Evolutionary conservation across 768 basidiomycete genomes (phyloP), one percentile per base, ranked within the genome.

Genomic region (Mycena venus): DNA sequence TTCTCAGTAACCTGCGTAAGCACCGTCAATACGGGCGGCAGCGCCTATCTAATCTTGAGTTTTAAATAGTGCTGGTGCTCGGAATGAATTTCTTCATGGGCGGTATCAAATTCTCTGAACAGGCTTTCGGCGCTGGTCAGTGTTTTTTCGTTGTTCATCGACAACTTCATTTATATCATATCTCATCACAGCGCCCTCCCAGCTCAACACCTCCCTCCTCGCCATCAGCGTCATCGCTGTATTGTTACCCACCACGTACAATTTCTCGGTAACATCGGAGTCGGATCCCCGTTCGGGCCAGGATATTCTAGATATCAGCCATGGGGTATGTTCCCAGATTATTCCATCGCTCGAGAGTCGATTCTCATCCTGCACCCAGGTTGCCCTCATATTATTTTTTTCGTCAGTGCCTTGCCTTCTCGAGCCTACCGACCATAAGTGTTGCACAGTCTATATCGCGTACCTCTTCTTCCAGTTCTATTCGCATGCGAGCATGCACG

Each of bases 81-180:
- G 95, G 95, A 59, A 95, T 96, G 95, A 95, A 95, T 79, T 96
- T 96, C 84, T 96, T 96, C 76, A 94, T 93, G 23, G 95, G 95
- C 69, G 95, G 95, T 23, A 84, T 91, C 62, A 90, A 90, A 77
- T 96, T 91, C 79, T 93, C 92, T 23, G 93, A 95, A 77, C 95
- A 96, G 83, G 94, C 92, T 1, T 94, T 95, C 78, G 91, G 92
- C 59, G 83, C 88, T 44, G 92, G 94, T 94, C 75, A 79, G 93
- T 86, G 64, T n/a, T 34, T 84, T 86, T 71, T 74, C 85, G 32
- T 84, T 87, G 42, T 84, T 40, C 55, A 25, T 17, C 29, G 14
- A 34, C 38, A 27, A 62, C 36, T n/a, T 7, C 17, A 17, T 1
- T n/a, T n/a, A n/a, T n/a, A n/a, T 6, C 21, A 10, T 65, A 55